phyloP scores from a whole-genome alignment of 192 early-diverging fungal species.

The Phlyctochytrium bullatum region DNA sequence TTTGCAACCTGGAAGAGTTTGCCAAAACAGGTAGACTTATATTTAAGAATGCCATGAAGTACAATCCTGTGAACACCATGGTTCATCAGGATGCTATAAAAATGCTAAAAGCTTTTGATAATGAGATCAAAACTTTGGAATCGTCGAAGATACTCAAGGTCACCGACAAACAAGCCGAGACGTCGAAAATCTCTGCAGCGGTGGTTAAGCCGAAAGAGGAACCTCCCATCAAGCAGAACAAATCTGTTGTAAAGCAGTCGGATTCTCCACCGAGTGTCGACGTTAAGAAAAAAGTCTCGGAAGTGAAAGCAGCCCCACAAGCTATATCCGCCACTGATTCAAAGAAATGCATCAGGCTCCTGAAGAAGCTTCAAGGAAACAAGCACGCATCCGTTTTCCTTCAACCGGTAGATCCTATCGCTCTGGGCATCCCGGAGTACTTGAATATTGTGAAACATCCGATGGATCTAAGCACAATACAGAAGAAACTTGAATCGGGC shows the following conservation, averaged over 20 bases:
- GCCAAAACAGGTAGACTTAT: conserved; percentile 64
- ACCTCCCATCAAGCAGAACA: neutral
- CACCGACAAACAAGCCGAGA: neutral
- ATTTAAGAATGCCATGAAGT: conserved; percentile 48
- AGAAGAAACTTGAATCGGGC: conserved; percentile 44
- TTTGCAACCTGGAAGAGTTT: conserved; percentile 61
- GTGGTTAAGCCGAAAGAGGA: neutral
- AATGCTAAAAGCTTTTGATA: conserved; percentile 55
- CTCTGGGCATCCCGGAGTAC: conserved; percentile 82
- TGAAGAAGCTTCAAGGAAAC: conserved; percentile 5
- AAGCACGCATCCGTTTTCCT: conserved; percentile 20
- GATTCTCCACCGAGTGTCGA: no score
- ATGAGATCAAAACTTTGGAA: conserved; percentile 14
- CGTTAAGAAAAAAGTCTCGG: neutral
- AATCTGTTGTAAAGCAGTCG: no score
- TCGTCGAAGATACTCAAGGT: no score
- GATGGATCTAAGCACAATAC: conserved; percentile 77
- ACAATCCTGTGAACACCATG: conserved; percentile 67
- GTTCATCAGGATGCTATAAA: conserved; percentile 63
- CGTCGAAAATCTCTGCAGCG: neutral
- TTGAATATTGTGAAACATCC: conserved; percentile 75
- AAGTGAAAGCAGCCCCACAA: neutral
- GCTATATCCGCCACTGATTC: conserved; percentile 3
- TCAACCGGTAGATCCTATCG: conserved; percentile 79
- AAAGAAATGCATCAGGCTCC: neutral